A percentile compares a stretch with the other conserved stretches of the same genome.
phyloP scores from a whole-genome alignment of 139 green algal species.

The Desmodesmus armatus region DNA sequence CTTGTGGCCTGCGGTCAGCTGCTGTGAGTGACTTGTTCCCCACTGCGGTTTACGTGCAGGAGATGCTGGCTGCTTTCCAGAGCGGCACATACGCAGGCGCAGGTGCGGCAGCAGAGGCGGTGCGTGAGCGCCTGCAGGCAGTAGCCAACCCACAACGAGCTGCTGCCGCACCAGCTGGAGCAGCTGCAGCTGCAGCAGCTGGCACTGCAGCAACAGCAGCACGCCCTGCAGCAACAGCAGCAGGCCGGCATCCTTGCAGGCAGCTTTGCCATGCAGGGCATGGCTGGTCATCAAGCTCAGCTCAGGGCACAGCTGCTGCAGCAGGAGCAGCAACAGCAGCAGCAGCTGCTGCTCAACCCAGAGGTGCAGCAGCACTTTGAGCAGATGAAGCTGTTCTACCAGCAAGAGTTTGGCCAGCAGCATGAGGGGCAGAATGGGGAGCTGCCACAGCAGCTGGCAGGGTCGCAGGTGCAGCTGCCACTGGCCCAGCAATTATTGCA shows the following conservation, averaged over 20 bases:
- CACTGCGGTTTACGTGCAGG: background rate
- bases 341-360: conserved; percentile 5
- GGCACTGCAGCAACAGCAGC: conserved; percentile 31
- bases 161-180: conserved; percentile 31
- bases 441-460: conserved; percentile 17
- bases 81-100: conserved; percentile 42
- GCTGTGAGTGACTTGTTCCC: background rate
- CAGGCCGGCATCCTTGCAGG: conserved; percentile 34
- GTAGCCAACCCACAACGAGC: background rate
- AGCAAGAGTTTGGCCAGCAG: conserved; percentile 32
- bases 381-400: conserved; percentile 32
- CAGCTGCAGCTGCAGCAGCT: conserved; percentile 21
- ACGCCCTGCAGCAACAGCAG: conserved; percentile 27
- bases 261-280: conserved; percentile 38
- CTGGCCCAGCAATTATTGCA: background rate
- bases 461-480: background rate
- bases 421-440: background rate
- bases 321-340: conserved; percentile 16
- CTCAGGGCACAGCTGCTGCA: conserved; percentile 17
- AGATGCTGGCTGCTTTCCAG: conserved; percentile 65
- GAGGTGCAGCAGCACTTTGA: conserved; percentile 36
- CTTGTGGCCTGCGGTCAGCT: too few relatives aligned
- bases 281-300: conserved; percentile 22
- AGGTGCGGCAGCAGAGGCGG: conserved; percentile 42
- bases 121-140: conserved; percentile 29